These are phyloP conservation scores for Vickermania ingenoplastis DNA, from an alignment of 208 protist species.

Conservation along the genomic window DNA sequence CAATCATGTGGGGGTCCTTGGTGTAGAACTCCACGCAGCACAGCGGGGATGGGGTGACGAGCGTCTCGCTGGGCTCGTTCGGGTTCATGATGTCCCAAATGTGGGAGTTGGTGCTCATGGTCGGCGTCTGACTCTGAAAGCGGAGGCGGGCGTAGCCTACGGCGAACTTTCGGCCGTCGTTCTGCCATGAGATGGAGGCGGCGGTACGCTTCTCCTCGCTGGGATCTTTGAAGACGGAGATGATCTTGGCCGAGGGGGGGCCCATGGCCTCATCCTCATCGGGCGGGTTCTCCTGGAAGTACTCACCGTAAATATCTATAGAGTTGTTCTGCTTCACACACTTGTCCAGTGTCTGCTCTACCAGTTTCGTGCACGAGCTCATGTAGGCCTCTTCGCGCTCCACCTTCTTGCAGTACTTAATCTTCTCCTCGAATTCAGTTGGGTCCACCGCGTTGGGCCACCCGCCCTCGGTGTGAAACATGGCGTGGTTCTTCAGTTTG, in stretches of 20 bases:
- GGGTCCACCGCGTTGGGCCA: slow-evolving; percentile 96
- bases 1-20: slow-evolving; percentile 93
- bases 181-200: slow-evolving; percentile 91
- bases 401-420: slow-evolving; percentile 95
- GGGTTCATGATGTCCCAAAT: slow-evolving; percentile 97
- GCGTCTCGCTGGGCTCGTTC: slow-evolving; percentile 89
- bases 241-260: slow-evolving; percentile 85
- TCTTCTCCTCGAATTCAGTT: slow-evolving; percentile 92
- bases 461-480: slow-evolving; percentile 92
- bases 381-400: slow-evolving; percentile 94
- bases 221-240: slow-evolving; percentile 93
- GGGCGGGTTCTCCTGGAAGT: slow-evolving; percentile 82
- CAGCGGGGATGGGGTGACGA: slow-evolving; percentile 90
- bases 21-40: slow-evolving; percentile 94
- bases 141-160: slow-evolving; percentile 92
- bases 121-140: slow-evolving; percentile 89
- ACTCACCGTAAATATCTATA: slow-evolving; percentile 96
- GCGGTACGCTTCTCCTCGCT: slow-evolving; percentile 84
- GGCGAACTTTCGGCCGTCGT: slow-evolving; percentile 89
- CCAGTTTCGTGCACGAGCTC: slow-evolving; percentile 77
- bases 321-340: slow-evolving; percentile 96
- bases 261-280: slow-evolving; percentile 76
- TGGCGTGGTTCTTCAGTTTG: slow-evolving; percentile 80
- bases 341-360: slow-evolving; percentile 81
- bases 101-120: slow-evolving; percentile 91